Evolutionary conservation across 768 basidiomycete species (phyloP).

Genomic region (Pulveroboletus ravenelii): DNA sequence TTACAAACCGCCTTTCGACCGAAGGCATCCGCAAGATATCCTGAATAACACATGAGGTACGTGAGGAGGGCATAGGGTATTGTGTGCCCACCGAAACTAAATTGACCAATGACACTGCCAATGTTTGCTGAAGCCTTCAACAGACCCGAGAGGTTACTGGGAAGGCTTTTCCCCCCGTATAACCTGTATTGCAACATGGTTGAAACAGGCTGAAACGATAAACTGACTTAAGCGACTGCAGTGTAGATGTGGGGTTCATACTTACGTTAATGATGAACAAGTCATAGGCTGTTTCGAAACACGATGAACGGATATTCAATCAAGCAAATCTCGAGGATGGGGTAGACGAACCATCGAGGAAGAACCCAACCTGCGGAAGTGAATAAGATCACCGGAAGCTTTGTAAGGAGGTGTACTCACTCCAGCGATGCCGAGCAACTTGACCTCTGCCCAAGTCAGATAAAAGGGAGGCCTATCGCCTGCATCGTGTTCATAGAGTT

Average conservation of each 20-base stretch:
- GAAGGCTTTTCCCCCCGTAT: conserved; percentile 49
- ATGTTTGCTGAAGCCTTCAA: conserved; percentile 69
- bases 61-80: not conserved
- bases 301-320: conserved; percentile 3
- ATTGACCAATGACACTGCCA: conserved; percentile 67
- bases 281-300: conserved; percentile 54
- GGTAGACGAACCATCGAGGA: conserved; percentile 55
- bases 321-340: not conserved
- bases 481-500: conserved; percentile 26
- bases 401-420: conserved; percentile 31
- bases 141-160: conserved; percentile 53
- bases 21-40: conserved; percentile 60
- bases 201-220: conserved; percentile 47
- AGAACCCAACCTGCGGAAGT: conserved; percentile 54
- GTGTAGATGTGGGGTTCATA: not conserved
- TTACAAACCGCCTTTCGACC: conserved; percentile 67
- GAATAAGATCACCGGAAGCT: not conserved
- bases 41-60: conserved; percentile 24
- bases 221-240: not conserved
- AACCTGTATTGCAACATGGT: conserved; percentile 66
- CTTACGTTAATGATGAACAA: conserved; percentile 66
- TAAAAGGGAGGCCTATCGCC: conserved; percentile 35
- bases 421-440: conserved; percentile 58
- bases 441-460: conserved; percentile 46
- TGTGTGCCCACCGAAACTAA: conserved; percentile 46